Evolutionary conservation across 1,139 yeast genomes (phyloP).

Genomic region (Yamadazyma spencermartinsiae): DNA sequence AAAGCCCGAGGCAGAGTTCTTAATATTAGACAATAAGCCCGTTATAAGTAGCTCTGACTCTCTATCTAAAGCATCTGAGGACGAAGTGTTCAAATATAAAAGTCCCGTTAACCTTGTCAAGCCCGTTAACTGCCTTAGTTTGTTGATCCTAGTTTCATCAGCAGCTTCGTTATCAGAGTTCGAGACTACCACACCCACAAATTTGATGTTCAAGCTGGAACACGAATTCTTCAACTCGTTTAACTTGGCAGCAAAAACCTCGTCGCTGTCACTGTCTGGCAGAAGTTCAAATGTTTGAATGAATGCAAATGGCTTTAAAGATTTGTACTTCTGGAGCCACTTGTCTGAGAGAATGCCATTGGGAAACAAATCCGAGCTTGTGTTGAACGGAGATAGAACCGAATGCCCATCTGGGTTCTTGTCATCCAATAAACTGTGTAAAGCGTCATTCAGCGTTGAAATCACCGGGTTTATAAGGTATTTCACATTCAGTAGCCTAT

Average conservation of each 20-base stretch:
- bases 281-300: slow-evolving; percentile 24
- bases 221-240: slow-evolving; percentile 20
- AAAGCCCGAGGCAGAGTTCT: slow-evolving; percentile 32
- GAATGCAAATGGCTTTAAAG: slow-evolving; percentile 36
- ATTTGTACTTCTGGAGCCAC: slow-evolving; percentile 40
- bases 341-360: slow-evolving; percentile 39
- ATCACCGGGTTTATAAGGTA: slow-evolving; percentile 26
- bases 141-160: slow-evolving; percentile 22
- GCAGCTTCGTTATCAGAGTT: slow-evolving; percentile 12
- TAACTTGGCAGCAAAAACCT: slow-evolving; percentile 20
- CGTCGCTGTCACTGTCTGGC: slow-evolving; percentile 17
- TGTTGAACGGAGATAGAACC: slow-evolving; percentile 37
- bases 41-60: slow-evolving; percentile 33
- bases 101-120: slow-evolving; percentile 34
- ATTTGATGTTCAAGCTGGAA: slow-evolving; percentile 22
- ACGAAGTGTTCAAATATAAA: slow-evolving; percentile 22
- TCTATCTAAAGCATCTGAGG: slow-evolving; percentile 16
- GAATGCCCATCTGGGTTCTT: slow-evolving; percentile 25
- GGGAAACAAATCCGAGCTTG: slow-evolving; percentile 39
- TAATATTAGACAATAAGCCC: slow-evolving; percentile 32
- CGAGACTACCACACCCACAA: slow-evolving; percentile 31
- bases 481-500: slow-evolving; percentile 36
- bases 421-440: slow-evolving; percentile 1
- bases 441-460: slow-evolving; percentile 2
- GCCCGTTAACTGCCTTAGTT: slow-evolving; percentile 30